Base-by-base conservation (phyloP, 1,284 basidiomycete species). In the Naganishia sp. region DNA sequence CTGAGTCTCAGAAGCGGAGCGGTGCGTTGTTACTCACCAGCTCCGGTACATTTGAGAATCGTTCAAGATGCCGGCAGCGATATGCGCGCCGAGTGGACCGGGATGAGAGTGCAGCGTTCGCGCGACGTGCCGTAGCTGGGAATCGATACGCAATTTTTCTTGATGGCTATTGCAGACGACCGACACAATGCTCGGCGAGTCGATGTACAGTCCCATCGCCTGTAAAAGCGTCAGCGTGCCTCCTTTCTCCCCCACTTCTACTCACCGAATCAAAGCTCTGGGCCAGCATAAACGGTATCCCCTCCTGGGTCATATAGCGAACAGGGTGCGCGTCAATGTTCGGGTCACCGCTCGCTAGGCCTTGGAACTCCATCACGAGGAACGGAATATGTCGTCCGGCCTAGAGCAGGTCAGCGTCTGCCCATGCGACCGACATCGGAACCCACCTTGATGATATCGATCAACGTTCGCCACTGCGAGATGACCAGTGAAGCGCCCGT, bases 401-500 rank as follows among this genome's bases (percentile, higher is more conserved):
- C 66, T 66, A 21, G 15, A 42, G 6, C 31, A 45, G 21, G 21
- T 28, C 13, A 54, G n/a, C n/a, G 41, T 61, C 39, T 47, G 51
- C 23, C 45, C 21, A 6, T 17, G n/a, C 74, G 73, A 66, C 75
- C 70, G 71, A 75, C 42, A 31, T 18, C 15, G 18, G n/a, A 28
- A 65, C 72, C 42, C n/a, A 74, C 76, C 65, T 72, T 71, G 13
- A 79, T 55, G 28, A 79, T 68, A 1, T 75, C 70, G 1, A 74
- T 75, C 72, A 98, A 86, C 70, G 85, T 79, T 71, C 86, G 83
- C 95, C 95, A 99, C 77, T 99, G 90, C 69, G 90, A 89, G 57
- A 82, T 80, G 31, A 91, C 94, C 39, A 94, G 91, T 80, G 99
- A 95, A 9, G 96, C 92, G 2, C 95, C 94, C 0, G 94, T 97